These are phyloP conservation scores for Penicillium thymicola DNA, from an alignment of 2,329 filamentous ascomycete species.

Conservation along the genomic window DNA sequence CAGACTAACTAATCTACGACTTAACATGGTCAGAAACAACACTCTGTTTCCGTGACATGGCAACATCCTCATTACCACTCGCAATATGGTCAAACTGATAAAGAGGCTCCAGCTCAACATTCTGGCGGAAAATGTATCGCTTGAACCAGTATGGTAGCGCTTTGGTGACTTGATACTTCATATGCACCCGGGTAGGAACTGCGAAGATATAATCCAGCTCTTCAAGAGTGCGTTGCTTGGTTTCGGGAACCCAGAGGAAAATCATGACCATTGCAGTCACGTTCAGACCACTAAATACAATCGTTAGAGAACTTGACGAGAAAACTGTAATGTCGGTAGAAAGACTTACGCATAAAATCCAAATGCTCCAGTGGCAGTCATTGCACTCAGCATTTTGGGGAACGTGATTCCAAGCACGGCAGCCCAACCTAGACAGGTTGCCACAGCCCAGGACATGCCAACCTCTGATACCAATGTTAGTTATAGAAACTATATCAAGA, in stretches of 20 bases:
- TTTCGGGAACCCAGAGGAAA: conserved; percentile 59
- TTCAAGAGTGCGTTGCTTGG: conserved; percentile 51
- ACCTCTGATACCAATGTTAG: conserved; percentile 40
- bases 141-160: conserved; percentile 61
- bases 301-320: conserved; percentile 1
- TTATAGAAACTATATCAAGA: conserved; percentile 6
- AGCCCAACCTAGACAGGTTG: conserved; percentile 49
- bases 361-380: conserved; percentile 56
- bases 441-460: conserved; percentile 46
- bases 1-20: neutral
- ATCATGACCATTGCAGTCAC: conserved; percentile 61
- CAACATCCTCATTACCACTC: neutral
- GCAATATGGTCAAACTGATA: conserved; percentile 47
- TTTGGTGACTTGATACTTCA: conserved; percentile 56
- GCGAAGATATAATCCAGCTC: conserved; percentile 60
- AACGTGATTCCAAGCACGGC: conserved; percentile 51
- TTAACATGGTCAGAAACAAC: conserved; percentile 4
- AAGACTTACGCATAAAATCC: conserved; percentile 54
- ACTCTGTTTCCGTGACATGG: neutral
- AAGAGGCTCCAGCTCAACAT: conserved; percentile 48
- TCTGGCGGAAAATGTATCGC: conserved; percentile 54
- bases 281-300: conserved; percentile 50
- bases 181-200: conserved; percentile 57
- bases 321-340: neutral
- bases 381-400: conserved; percentile 46